A percentile compares a stretch with the other conserved stretches of the same genome.
These are phyloP conservation scores for Fusarium sp. DNA, from an alignment of 2,329 filamentous ascomycete species.

Conservation along the genomic window DNA sequence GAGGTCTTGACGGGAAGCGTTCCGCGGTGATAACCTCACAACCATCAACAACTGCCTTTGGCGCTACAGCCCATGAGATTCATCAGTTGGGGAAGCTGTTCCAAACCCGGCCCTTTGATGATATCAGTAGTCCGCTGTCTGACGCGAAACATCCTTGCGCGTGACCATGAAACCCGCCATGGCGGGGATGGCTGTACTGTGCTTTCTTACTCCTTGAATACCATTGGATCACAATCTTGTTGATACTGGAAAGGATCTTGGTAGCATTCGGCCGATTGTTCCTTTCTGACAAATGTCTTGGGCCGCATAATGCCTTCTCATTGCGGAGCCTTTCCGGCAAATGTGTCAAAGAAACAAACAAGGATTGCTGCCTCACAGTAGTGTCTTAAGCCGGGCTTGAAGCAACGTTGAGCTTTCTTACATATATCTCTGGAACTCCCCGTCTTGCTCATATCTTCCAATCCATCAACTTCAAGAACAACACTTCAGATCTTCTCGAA, in stretches of 20 bases:
- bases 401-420: slow-evolving; percentile 38
- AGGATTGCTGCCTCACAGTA: slow-evolving; percentile 22
- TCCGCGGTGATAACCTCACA: slow-evolving; percentile 45
- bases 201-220: slow-evolving; percentile 37
- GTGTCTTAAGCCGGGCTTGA: slow-evolving; percentile 39
- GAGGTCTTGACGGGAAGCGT: slow-evolving; percentile 44
- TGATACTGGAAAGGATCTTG: slow-evolving; percentile 24
- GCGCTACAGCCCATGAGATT: slow-evolving; percentile 39
- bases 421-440: slow-evolving; percentile 36
- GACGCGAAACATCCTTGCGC: slow-evolving; percentile 41
- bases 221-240: slow-evolving; percentile 33
- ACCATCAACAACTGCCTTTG: slow-evolving; percentile 36
- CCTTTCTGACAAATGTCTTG: slow-evolving; percentile 37
- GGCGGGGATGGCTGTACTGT: slow-evolving; percentile 26
- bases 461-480: slow-evolving; percentile 15
- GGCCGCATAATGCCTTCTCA: slow-evolving; percentile 42
- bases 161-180: slow-evolving; percentile 40
- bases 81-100: slow-evolving; percentile 24
- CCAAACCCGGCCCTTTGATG: slow-evolving; percentile 36
- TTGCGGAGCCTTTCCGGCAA: slow-evolving; percentile 46
- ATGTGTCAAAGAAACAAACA: slow-evolving; percentile 26
- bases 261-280: slow-evolving; percentile 13
- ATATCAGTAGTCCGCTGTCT: slow-evolving; percentile 44
- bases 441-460: slow-evolving; percentile 11
- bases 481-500: slow-evolving; percentile 26